Conservation (phyloP, 1,284 basidiomycete species). For the Takashimella koratensis region DNA sequence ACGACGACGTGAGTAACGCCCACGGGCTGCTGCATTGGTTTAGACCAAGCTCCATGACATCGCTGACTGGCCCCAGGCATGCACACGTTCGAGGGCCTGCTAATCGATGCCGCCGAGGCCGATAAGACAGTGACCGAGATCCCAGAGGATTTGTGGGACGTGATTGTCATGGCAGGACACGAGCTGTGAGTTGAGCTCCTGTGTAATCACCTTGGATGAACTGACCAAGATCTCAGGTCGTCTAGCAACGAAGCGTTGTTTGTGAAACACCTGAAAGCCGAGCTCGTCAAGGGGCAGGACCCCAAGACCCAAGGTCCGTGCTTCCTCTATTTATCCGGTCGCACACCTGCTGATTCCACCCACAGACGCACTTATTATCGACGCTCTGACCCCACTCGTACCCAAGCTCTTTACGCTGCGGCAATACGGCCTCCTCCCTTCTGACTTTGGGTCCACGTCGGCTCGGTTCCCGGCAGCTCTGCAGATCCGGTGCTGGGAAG, state of each 20-base stretch:
- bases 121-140: constrained; percentile 19
- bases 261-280: constrained; percentile 31
- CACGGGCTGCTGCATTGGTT: constrained; percentile 11
- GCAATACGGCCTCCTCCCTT: constrained; percentile 34
- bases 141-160: constrained; percentile 30
- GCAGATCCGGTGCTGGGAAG: constrained; percentile 42
- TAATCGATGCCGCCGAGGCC: constrained; percentile 29
- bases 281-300: constrained; percentile 11
- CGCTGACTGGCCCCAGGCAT: constrained; percentile 27
- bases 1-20: constrained; percentile 22
- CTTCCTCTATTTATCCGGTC: too few relatives aligned
- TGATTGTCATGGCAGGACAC: constrained; percentile 38
- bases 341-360: background rate
- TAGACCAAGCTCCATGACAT: constrained; percentile 31
- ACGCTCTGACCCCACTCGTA: constrained; percentile 23
- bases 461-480: constrained; percentile 32
- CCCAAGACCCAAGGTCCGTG: constrained; percentile 14
- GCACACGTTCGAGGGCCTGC: constrained; percentile 20
- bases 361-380: constrained; percentile 20
- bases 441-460: constrained; percentile 27
- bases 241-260: constrained; percentile 25
- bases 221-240: constrained; percentile 13
- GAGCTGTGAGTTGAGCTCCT: constrained; percentile 30
- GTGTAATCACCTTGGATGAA: too few relatives aligned
- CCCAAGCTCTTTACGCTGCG: constrained; percentile 29